A percentile compares a stretch with the other conserved stretches of the same genome.
These are phyloP conservation scores for Teunomyces stri DNA, from an alignment of 805 yeast species.

Conservation along the genomic window DNA sequence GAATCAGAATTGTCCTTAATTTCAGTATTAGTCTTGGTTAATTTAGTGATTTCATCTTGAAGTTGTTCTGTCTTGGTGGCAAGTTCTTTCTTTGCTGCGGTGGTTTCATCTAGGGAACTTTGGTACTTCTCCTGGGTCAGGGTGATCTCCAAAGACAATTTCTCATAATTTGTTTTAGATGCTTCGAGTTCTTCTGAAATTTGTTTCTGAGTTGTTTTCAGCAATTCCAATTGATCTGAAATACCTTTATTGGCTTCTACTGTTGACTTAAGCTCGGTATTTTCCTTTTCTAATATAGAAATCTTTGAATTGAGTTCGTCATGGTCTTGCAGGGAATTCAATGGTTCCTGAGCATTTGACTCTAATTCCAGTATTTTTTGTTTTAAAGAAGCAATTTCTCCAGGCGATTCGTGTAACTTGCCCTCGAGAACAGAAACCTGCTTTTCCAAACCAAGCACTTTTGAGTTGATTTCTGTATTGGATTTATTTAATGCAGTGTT, in stretches of 20 bases:
- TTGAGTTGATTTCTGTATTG: slow-evolving; percentile 4
- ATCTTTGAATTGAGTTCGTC: slow-evolving; percentile 1
- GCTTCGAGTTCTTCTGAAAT: not conserved
- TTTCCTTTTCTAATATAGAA: not conserved
- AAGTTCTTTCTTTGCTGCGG: not conserved
- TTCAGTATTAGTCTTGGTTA: not conserved
- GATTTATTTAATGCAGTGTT: slow-evolving; percentile 10
- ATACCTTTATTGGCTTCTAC: not conserved
- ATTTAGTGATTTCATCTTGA: not conserved
- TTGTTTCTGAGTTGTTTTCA: not conserved
- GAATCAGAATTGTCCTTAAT: not conserved
- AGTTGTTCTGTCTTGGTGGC: not conserved
- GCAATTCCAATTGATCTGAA: slow-evolving; percentile 1
- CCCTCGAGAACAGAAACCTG: slow-evolving; percentile 3
- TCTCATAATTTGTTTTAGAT: not conserved
- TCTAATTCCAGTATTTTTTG: slow-evolving; percentile 10
- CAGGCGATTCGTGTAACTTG: not conserved
- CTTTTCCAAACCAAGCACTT: slow-evolving; percentile 7
- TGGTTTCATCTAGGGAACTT: not conserved
- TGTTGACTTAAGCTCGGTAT: not conserved
- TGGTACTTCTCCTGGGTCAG: not conserved
- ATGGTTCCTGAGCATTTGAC: not conserved
- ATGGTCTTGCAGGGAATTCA: not conserved
- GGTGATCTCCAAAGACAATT: not conserved
- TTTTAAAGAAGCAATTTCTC: slow-evolving; percentile 6